Percentiles rank a stretch among this genome's conserved stretches.
Conservation (phyloP, 1,284 basidiomycete species). For the Serendipita sp. region DNA sequence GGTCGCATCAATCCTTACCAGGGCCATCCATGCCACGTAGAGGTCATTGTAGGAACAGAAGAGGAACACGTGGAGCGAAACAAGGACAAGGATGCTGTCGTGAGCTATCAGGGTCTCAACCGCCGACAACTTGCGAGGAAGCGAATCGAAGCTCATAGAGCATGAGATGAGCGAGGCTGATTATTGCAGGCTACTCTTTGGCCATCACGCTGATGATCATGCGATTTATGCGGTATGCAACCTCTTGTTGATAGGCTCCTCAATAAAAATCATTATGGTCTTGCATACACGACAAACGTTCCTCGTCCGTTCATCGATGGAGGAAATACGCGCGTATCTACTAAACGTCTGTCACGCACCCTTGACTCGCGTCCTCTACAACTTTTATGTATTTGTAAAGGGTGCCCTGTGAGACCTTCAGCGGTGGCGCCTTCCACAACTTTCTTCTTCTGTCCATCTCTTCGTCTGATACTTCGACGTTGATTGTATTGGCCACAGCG, state of each 20-base stretch:
- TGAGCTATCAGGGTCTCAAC: conserved; percentile 51
- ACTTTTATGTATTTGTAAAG: conserved; percentile 78
- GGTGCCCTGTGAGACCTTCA: conserved; percentile 75
- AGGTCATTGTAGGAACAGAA: conserved; percentile 73
- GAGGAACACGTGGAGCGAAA: conserved; percentile 79
- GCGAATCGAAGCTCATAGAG: conserved; percentile 65
- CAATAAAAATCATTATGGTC: not conserved
- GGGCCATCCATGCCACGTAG: conserved; percentile 89
- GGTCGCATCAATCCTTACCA: conserved; percentile 89
- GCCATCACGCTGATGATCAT: not conserved
- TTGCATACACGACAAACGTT: not conserved
- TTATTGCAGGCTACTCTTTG: not conserved
- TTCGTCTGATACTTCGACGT: conserved; percentile 52
- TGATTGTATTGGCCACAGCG: conserved; percentile 70
- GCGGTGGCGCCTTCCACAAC: conserved; percentile 66
- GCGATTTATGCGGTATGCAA: not conserved
- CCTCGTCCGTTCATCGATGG: not conserved
- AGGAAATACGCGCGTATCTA: not conserved
- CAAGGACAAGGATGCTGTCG: conserved; percentile 58
- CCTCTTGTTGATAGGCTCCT: not conserved
- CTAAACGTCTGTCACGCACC: conserved; percentile 74
- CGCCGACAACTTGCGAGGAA: conserved; percentile 68
- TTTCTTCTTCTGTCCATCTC: conserved; percentile 56
- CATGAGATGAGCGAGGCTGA: conserved; percentile 2
- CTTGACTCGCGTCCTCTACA: conserved; percentile 76